Base-by-base conservation (phyloP, 2,329 filamentous ascomycete genomes). In the Trichoderma asperellum region DNA sequence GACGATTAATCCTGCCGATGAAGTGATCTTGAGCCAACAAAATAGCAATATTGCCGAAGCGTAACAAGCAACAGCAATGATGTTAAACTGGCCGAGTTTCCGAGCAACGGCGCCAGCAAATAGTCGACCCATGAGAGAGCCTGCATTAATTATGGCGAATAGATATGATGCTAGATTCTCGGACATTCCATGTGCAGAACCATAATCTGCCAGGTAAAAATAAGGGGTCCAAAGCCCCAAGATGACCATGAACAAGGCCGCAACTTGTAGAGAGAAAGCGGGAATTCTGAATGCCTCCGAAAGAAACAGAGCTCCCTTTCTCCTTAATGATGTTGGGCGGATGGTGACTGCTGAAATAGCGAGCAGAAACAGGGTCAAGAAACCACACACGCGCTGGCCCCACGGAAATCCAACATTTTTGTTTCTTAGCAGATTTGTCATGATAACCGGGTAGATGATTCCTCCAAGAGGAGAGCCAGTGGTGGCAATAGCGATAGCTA, bases 191-290 rank as follows among this genome's bases (percentile, higher is more conserved):
- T 65, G 62, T 24, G 18, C 18, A 18, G 52, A 57, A 34, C 52
- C 62, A 18, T 65, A 65, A 29, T 65, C 62, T 12, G 62, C 62
- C 12, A 65, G 62, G 11, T 65, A 57, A 14, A 65, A 57, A 5
- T 65, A 57, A 8, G 62, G 62, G 4, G 62, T 65, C 62, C 62
- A 65, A 11, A 65, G 52, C 24, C 62, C 62, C 35, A 57, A 5
- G 10, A 57, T 65, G n/a, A 57, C 29, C 62, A 57, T 65, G 52
- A 65, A 65, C 4, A 65, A 5, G n/a, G 52, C 62, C 27, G 62
- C 62, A 43, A 65, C 62, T 43, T 65, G 62, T 37, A 65, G 62
- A 47, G 62, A 65, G 29, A 47, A 65, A 27, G 62, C 35, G 7
- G 62, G 62, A n/a, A 47, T 65, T 5, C 27, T 56, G 12, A 65